A percentile compares a stretch with the other conserved stretches of the same genome.
phyloP scores from a whole-genome alignment of 1,139 yeast species.

The Candida sojae region DNA sequence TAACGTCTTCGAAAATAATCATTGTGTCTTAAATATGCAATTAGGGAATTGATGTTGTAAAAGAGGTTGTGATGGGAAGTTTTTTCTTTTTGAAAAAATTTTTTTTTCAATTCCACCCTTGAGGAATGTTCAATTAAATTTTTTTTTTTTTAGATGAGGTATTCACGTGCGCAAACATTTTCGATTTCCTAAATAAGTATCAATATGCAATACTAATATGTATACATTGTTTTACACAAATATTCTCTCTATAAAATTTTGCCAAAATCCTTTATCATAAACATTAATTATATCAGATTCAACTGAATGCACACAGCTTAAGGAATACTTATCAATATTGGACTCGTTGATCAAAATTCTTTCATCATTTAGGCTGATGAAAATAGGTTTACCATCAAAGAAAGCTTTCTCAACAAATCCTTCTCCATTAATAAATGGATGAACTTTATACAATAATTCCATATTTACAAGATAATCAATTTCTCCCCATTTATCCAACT shows the following conservation, averaged over 20 bases:
- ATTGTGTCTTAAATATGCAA: slow-evolving; percentile 20
- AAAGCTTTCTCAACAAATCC: slow-evolving; percentile 18
- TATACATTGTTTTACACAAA: not conserved
- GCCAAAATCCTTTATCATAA: slow-evolving; percentile 66
- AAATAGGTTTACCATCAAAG: slow-evolving; percentile 19
- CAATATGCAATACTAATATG: not conserved
- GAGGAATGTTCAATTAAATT: not conserved
- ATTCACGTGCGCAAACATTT: slow-evolving; percentile 9
- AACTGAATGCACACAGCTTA: slow-evolving; percentile 37
- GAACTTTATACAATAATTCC: slow-evolving; percentile 28
- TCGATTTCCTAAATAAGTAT: slow-evolving; percentile 14
- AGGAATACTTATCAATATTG: slow-evolving; percentile 11
- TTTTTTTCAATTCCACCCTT: not conserved
- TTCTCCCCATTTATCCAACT: slow-evolving; percentile 79
- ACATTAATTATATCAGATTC: slow-evolving; percentile 55
- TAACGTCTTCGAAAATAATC: slow-evolving; percentile 64
- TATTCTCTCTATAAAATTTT: slow-evolving; percentile 39
- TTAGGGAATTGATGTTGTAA: slow-evolving; percentile 4
- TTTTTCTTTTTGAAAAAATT: not conserved
- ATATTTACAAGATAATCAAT: slow-evolving; percentile 59
- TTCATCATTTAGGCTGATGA: slow-evolving; percentile 31
- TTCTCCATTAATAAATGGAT: slow-evolving; percentile 13
- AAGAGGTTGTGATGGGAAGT: slow-evolving; percentile 3
- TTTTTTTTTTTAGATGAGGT: slow-evolving; percentile 6
- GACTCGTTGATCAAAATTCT: slow-evolving; percentile 15